phyloP scores from a whole-genome alignment of 2,329 filamentous ascomycete genomes.

The Aspergillus transmontanensis region DNA sequence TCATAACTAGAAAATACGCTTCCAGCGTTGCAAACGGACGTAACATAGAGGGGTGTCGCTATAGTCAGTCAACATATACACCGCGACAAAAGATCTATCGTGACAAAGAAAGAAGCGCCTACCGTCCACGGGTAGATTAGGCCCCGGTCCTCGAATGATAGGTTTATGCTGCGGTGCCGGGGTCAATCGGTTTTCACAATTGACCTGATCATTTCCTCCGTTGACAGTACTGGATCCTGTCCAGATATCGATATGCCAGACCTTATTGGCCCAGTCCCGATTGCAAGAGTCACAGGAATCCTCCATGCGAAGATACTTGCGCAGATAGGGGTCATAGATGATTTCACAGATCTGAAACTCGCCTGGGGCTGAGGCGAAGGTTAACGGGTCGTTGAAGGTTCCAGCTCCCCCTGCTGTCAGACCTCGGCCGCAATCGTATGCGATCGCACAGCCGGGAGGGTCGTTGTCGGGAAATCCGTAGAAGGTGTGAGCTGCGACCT shows the following conservation, averaged over 20 bases:
- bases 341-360: conserved; percentile 49
- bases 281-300: conserved; percentile 39
- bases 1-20: neutral
- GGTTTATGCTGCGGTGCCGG: conserved; percentile 25
- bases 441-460: conserved; percentile 38
- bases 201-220: conserved; percentile 36
- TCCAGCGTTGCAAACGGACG: neutral
- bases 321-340: conserved; percentile 48
- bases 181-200: conserved; percentile 42
- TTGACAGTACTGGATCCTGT: conserved; percentile 35
- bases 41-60: neutral
- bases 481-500: conserved; percentile 36
- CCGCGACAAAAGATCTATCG: neutral
- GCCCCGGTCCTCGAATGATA: conserved; percentile 35
- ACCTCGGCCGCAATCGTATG: conserved; percentile 41
- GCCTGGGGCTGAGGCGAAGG: conserved; percentile 46
- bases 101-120: conserved; percentile 16
- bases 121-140: conserved; percentile 37
- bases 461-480: conserved; percentile 47
- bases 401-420: conserved; percentile 45
- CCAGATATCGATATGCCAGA: conserved; percentile 43
- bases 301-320: conserved; percentile 47
- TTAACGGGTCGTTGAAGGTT: conserved; percentile 47
- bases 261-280: conserved; percentile 26
- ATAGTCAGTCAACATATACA: neutral